phyloP scores from a whole-genome alignment of 345 rosid genomes.

The Salix udensis region DNA sequence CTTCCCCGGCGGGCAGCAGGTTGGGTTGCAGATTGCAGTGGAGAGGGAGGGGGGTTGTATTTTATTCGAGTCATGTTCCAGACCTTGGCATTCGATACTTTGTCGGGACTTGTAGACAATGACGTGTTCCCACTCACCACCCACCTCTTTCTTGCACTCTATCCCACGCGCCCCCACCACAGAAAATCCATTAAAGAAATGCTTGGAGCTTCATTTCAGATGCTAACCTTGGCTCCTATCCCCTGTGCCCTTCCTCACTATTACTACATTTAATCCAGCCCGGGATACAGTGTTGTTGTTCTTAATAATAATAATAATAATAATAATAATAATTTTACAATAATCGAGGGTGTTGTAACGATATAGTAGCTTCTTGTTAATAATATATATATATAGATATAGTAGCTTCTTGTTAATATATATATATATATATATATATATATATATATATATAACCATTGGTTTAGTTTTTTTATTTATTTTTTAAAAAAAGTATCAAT shows the following conservation, averaged over 20 bases:
- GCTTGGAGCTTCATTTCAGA: neutral
- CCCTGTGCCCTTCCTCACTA: neutral
- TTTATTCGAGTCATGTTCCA: neutral
- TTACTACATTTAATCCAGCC: neutral
- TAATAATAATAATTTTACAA: neutral
- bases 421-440: too few species aligned
- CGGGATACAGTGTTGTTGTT: too few species aligned
- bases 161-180: constrained; percentile 1
- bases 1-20: too few species aligned
- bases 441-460: too few species aligned
- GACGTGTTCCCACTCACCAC: constrained; percentile 24
- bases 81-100: constrained; percentile 17
- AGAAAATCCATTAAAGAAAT: neutral
- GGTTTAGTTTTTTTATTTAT: too few species aligned
- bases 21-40: too few species aligned
- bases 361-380: neutral
- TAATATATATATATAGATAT: too few species aligned
- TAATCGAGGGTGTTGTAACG: neutral
- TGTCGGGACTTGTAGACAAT: constrained; percentile 39
- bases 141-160: neutral
- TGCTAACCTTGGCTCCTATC: too few species aligned
- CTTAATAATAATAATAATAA: too few species aligned
- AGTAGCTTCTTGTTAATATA: neutral
- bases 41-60: too few species aligned
- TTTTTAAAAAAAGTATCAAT: too few species aligned